These are phyloP conservation scores for Amanita inopinata DNA, from an alignment of 768 basidiomycete species.

Conservation along the genomic window DNA sequence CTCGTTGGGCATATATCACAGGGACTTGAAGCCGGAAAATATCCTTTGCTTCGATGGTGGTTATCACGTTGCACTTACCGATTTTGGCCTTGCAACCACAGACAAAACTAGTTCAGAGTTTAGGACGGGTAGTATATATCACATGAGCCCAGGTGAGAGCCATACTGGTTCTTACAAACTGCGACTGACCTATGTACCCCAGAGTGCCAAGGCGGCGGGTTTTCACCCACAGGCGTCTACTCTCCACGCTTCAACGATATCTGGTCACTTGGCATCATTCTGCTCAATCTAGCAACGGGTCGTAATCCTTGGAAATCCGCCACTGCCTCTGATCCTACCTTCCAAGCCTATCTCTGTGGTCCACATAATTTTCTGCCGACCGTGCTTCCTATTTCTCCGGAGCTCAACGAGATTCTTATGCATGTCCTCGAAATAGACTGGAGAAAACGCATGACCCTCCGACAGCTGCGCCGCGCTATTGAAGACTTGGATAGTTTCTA, in stretches of 20 bases:
- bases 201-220: conserved; percentile 90
- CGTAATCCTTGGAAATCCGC: conserved; percentile 97
- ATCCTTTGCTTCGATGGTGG: conserved; percentile 80
- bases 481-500: conserved; percentile 53
- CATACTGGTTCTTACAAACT: not conserved
- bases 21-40: conserved; percentile 96
- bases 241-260: conserved; percentile 86
- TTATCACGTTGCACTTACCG: conserved; percentile 73
- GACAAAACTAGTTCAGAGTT: conserved; percentile 82
- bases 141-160: conserved; percentile 87
- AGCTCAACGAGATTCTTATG: conserved; percentile 68
- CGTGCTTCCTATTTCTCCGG: conserved; percentile 74
- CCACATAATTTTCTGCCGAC: conserved; percentile 75
- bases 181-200: conserved; percentile 15
- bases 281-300: conserved; percentile 90
- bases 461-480: conserved; percentile 44
- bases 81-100: conserved; percentile 91
- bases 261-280: conserved; percentile 94
- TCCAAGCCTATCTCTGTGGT: conserved; percentile 83
- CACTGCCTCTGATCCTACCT: conserved; percentile 73
- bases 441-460: conserved; percentile 32
- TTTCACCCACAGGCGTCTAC: conserved; percentile 60
- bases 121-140: conserved; percentile 94
- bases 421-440: conserved; percentile 63
- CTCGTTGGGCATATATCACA: conserved; percentile 85